Evolutionary conservation across 306 rosid species (phyloP).

Genomic region (Trifolium dubium): DNA sequence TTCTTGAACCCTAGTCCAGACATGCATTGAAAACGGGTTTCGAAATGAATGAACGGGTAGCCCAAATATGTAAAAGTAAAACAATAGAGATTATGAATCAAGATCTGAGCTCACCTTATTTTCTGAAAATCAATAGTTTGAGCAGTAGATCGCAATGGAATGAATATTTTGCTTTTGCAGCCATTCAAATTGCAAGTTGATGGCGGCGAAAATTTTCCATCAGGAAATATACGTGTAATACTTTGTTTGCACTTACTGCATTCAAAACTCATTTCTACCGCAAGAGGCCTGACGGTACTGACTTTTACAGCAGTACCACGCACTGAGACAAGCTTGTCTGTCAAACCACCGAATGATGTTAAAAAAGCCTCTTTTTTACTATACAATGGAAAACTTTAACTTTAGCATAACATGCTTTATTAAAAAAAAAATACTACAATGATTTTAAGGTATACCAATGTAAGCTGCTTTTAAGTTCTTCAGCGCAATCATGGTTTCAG

Average conservation of each 20-base stretch:
- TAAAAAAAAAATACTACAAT: not conserved
- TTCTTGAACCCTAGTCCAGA: slow-evolving; percentile 73
- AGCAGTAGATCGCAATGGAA: slow-evolving; percentile 77
- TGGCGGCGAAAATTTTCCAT: slow-evolving; percentile 91
- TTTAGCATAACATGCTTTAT: not conserved
- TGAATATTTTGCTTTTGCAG: slow-evolving; percentile 86
- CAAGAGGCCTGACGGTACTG: slow-evolving; percentile 81
- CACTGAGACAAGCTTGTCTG: slow-evolving; percentile 92
- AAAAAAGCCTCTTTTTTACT: slow-evolving; percentile 30
- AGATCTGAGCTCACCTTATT: slow-evolving; percentile 66
- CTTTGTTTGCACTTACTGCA: slow-evolving; percentile 80
- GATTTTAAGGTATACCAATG: slow-evolving; percentile 61
- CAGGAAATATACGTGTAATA: slow-evolving; percentile 71
- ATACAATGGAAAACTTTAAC: slow-evolving; percentile 9
- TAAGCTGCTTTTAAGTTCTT: slow-evolving; percentile 92
- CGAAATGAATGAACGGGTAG: not conserved
- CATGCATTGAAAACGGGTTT: slow-evolving; percentile 14
- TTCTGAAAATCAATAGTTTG: slow-evolving; percentile 84
- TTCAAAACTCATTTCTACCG: slow-evolving; percentile 75
- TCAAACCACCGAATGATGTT: slow-evolving; percentile 34
- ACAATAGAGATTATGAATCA: slow-evolving; percentile 29
- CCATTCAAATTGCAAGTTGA: slow-evolving; percentile 70
- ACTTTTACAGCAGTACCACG: slow-evolving; percentile 92
- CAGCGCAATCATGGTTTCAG: slow-evolving; percentile 79
- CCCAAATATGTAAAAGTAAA: not conserved